Base-by-base conservation (phyloP, 106 monocot genomes). In the Dactylorhiza incarnata region DNA sequence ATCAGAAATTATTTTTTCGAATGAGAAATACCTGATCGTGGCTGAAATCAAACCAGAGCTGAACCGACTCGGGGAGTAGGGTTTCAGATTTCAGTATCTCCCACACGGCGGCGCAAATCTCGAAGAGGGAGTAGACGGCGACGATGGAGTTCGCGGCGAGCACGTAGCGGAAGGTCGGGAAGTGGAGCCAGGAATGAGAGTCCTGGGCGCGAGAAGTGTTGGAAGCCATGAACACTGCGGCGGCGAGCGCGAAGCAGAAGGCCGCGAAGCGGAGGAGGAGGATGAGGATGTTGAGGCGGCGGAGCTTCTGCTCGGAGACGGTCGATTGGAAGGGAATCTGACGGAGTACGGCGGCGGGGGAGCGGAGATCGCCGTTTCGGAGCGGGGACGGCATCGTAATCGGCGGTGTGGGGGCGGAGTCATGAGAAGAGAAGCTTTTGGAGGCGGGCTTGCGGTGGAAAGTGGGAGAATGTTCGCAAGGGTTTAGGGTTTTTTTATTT, bases 21-120 rank as follows among this genome's bases (percentile, higher is more conserved):
- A n/a, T n/a, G n/a, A n/a, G n/a, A n/a, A n/a, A n/a, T n/a, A 37
- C 96, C 89, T 97, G 96, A 61, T 97, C 96, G 81, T 97, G 96
- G 37, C 76, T 80, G 91, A 97, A 97, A 76, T 97, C 96, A 89
- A 97, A 91, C 93, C 96, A 97, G 86, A 97, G 89, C 83, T 97
- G 96, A 19, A 93, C 6, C 12, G 86, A 6, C 62, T 94, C 87
- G 17, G 96, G 96, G 48, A 97, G 87, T 45, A 80, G 80, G 2
- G 96, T 97, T 74, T 80, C 49, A 4, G 83, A 91, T 43, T 77
- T 81, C 46, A 93, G 77, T 49, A 94, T 83, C 84, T 93, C 93
- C 86, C 87, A 89, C 12, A 87, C 59, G 13, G 91, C 74, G 6
- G 77, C 85, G 25, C 71, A 80, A 78, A 86, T 82, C 81, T 93